Base-by-base conservation (phyloP, 352 stramenopile genomes). In the Blastocystis sp. region DNA sequence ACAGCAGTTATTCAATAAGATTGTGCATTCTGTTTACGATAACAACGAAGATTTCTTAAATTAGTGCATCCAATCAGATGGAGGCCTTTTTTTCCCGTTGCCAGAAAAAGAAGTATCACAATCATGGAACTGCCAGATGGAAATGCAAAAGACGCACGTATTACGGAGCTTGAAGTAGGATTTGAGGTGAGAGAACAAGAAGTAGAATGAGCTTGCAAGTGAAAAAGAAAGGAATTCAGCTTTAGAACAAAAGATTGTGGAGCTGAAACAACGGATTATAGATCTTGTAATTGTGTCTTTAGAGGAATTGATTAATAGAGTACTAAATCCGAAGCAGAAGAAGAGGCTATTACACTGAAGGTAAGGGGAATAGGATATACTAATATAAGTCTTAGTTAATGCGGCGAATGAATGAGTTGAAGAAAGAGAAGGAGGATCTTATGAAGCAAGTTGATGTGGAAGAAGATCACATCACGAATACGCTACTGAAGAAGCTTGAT, bases 391-490 rank as follows among this genome's bases (percentile, higher is more conserved):
- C 19, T 30, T 77, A 89, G 58, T 77, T 89, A n/a, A 89, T 89
- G 73, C 42, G 48, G 11, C 24, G 73, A 66, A 84, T 84, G 73
- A 84, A 84, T 42, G 73, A 84, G 30, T 40, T 84, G 48, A 58
- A 84, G 44, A 68, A 66, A 44, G 73, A 84, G 59, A 84, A 84
- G 51, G 73, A 60, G 19, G 58, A 89, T 54, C 22, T 77, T 19
- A 54, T 75, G 42, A 30, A 60, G 59, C 78, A 91, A 75, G 79
- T 68, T 6, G 79, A 90, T 59, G 79, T 62, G 4, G 89, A 91
- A 58, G 89, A 91, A 73, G 79, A 90, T n/a, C 89, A 88, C 58
- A 89, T 91, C 42, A 89, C 81, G 53, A 91, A 90, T 66, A 90
- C 79, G 19, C 57, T 91, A 44, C 60, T 81, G 15, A 91, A 91